Percentiles rank a stretch among this genome's conserved stretches.
These are phyloP conservation scores for Pichia eremophila DNA, from an alignment of 805 yeast genomes.

Conservation along the genomic window DNA sequence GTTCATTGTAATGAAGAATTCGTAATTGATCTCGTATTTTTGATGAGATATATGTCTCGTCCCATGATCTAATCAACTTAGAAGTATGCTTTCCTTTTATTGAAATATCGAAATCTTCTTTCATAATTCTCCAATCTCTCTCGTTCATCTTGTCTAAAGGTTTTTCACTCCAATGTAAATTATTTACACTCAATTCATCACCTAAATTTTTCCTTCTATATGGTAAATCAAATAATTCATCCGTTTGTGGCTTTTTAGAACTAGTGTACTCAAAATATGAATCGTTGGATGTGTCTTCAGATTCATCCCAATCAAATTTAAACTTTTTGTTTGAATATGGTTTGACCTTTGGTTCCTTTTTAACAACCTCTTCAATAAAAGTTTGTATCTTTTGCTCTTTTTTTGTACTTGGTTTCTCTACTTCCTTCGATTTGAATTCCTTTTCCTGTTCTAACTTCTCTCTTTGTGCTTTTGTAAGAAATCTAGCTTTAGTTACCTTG, in stretches of 20 bases:
- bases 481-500: conserved; percentile 16
- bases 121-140: conserved; percentile 85
- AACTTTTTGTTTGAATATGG: conserved; percentile 28
- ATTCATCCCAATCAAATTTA: conserved; percentile 58
- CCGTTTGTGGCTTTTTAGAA: conserved; percentile 24
- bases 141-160: conserved; percentile 53
- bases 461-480: conserved; percentile 39
- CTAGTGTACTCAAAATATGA: neutral
- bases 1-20: conserved; percentile 42
- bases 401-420: neutral
- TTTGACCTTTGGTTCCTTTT: neutral
- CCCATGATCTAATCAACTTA: conserved; percentile 69
- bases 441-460: conserved; percentile 23
- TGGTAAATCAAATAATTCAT: conserved; percentile 4
- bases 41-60: conserved; percentile 45
- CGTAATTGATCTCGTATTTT: conserved; percentile 26
- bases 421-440: neutral
- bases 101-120: conserved; percentile 65
- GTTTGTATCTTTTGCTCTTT: conserved; percentile 6
- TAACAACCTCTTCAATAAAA: neutral
- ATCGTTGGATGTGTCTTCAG: conserved; percentile 51
- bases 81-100: conserved; percentile 40
- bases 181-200: conserved; percentile 3
- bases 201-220: conserved; percentile 1
- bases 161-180: conserved; percentile 61